phyloP scores from a whole-genome alignment of 345 rosid genomes.

The Heritiera littoralis region DNA sequence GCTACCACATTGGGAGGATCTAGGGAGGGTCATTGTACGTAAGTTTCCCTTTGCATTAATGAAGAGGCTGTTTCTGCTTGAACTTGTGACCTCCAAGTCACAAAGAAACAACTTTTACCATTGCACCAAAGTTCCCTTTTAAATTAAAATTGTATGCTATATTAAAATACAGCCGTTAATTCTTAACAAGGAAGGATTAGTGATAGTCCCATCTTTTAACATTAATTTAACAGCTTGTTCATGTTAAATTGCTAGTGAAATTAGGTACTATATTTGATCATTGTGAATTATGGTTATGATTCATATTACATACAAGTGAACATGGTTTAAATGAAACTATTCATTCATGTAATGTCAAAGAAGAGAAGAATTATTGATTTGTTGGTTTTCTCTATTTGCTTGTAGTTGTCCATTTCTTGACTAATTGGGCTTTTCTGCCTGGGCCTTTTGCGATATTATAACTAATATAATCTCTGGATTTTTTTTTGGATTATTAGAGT shows the following conservation, averaged over 20 bases:
- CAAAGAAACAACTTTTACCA: too few species aligned
- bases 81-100: too few species aligned
- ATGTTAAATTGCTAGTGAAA: not conserved
- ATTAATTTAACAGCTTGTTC: not conserved
- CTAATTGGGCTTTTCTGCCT: not conserved
- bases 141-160: not conserved
- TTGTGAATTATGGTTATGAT: not conserved
- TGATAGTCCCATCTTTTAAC: not conserved
- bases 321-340: not conserved
- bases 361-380: not conserved
- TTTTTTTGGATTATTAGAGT: constrained; percentile 43
- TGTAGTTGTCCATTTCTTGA: not conserved
- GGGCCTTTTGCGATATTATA: constrained; percentile 1
- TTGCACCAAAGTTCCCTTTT: too few species aligned
- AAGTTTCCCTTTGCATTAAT: too few species aligned
- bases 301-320: not conserved
- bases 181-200: not conserved
- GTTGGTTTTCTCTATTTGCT: not conserved
- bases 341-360: not conserved
- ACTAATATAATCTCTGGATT: constrained; percentile 20
- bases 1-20: too few species aligned
- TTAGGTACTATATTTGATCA: not conserved
- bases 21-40: too few species aligned
- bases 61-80: too few species aligned
- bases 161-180: not conserved